phyloP scores from a whole-genome alignment of 768 basidiomycete species.

The Phylloporus sp. region DNA sequence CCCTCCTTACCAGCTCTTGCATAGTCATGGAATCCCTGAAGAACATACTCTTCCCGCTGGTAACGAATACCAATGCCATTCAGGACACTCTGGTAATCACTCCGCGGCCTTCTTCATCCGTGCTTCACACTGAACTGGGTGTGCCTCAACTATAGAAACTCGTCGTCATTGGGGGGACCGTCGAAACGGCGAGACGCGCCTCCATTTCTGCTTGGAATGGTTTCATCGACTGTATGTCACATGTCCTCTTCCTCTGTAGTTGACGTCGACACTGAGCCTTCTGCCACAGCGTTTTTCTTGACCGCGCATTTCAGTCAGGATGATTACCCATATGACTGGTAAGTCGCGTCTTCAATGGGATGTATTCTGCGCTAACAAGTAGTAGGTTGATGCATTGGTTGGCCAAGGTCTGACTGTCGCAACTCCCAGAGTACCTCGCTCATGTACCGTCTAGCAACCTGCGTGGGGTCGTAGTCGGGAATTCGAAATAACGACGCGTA shows the following conservation, averaged over 20 bases:
- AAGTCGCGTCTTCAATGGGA: constrained; percentile 9
- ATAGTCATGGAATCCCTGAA: constrained; percentile 64
- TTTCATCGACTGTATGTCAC: constrained; percentile 69
- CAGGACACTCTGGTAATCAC: constrained; percentile 72
- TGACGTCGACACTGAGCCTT: constrained; percentile 6
- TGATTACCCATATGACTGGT: constrained; percentile 87
- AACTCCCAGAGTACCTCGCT: constrained; percentile 12
- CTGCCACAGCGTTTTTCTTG: constrained; percentile 69
- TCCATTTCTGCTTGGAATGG: constrained; percentile 87
- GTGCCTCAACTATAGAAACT: constrained; percentile 55
- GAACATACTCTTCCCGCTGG: constrained; percentile 67
- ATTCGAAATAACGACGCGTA: constrained; percentile 85
- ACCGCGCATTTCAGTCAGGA: constrained; percentile 88
- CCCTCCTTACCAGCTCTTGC: constrained; percentile 32
- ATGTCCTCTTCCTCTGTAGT: background rate
- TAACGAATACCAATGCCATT: constrained; percentile 62
- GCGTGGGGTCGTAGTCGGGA: constrained; percentile 86
- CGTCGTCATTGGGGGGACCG: constrained; percentile 85
- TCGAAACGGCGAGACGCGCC: constrained; percentile 78
- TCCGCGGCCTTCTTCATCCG: background rate
- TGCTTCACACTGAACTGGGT: background rate
- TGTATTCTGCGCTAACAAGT: constrained; percentile 2
- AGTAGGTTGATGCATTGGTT: constrained; percentile 86
- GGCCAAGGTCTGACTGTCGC: constrained; percentile 49
- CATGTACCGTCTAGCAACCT: constrained; percentile 60